Percentiles rank a stretch among this genome's conserved stretches.
These are phyloP conservation scores for Vitis rotundifolia DNA, from an alignment of 164 flowering plant species.

Conservation along the genomic window DNA sequence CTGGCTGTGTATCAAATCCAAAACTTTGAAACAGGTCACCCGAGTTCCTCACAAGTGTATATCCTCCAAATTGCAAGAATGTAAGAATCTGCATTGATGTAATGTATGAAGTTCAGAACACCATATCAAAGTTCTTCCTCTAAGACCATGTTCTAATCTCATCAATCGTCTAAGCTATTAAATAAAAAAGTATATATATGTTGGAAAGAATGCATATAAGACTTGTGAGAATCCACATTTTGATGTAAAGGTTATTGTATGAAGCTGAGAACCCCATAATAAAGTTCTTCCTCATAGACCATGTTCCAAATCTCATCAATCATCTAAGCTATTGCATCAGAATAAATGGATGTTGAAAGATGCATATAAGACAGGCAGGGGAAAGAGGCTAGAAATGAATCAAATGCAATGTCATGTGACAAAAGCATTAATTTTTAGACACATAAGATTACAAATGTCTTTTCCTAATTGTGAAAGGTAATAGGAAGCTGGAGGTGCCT, in stretches of 20 bases:
- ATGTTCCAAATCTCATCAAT: too few relatives aligned
- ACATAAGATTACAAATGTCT: too few relatives aligned
- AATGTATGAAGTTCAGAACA: not conserved
- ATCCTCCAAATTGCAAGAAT: constrained; percentile 95
- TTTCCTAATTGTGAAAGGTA: not conserved
- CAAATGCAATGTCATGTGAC: not conserved
- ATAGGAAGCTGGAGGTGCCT: too few relatives aligned
- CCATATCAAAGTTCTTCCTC: too few relatives aligned
- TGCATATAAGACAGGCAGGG: not conserved
- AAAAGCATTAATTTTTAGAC: not conserved
- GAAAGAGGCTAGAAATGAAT: not conserved
- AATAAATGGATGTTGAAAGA: not conserved
- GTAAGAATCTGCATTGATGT: constrained; percentile 69
- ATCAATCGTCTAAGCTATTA: not conserved
- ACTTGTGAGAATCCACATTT: too few relatives aligned
- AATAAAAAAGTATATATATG: too few relatives aligned
- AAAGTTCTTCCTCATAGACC: too few relatives aligned
- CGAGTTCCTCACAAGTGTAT: constrained; percentile 91
- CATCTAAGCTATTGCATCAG: not conserved
- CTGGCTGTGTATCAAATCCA: constrained; percentile 98
- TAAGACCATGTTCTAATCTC: not conserved
- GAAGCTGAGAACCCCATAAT: too few relatives aligned
- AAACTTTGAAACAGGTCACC: constrained; percentile 87
- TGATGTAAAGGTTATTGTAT: too few relatives aligned
- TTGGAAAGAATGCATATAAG: too few relatives aligned